Evolutionary conservation across 306 rosid genomes (phyloP), one percentile per base, ranked within the genome.

Genomic region (Gynostemma pentaphyllum): DNA sequence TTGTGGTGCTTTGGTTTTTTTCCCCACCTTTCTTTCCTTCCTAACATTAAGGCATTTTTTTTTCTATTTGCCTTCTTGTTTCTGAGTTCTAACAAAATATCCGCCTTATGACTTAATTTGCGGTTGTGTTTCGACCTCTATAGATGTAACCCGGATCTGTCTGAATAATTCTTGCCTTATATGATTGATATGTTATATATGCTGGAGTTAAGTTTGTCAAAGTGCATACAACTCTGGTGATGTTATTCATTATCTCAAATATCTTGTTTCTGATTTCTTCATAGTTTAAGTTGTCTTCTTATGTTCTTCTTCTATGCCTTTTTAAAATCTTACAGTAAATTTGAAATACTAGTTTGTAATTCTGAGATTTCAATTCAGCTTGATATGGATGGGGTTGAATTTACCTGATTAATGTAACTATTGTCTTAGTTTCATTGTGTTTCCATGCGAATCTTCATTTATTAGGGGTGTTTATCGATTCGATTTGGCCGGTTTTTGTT

Each of bases 1-100:
- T 45, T 47, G 42, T 28, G 42, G 54, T 28, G 68, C 41, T 16
- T 45, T 36, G 32, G 55, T 28, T 29, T 45, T n/a, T 44, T 57
- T 69, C 23, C 28, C 23, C 45, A 9, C 21, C 28, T 47, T 51
- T 26, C 39, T 32, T 76, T 56, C 16, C 30, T 36, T 15, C 52
- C 59, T 68, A 28, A 61, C 78, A 75, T 59, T 36, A 72, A 72
- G 78, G 81, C 81, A 70, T 63, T 47, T 74, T 76, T 71, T 76
- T 76, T 51, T 60, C 48, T 21, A 53, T 76, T 80, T 73, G 79
- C 79, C 79, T 64, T 76, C 62, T 44, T 80, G 66, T 49, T 52
- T 14, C 70, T 62, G 72, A 64, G 72, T 66, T 15, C 56, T 65
- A 49, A 60, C 66, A 37, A 19, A 59, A 16, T 27, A 7, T 27